Conservation (phyloP, 495 filamentous ascomycete species). For the Aspergillus affinis region DNA sequence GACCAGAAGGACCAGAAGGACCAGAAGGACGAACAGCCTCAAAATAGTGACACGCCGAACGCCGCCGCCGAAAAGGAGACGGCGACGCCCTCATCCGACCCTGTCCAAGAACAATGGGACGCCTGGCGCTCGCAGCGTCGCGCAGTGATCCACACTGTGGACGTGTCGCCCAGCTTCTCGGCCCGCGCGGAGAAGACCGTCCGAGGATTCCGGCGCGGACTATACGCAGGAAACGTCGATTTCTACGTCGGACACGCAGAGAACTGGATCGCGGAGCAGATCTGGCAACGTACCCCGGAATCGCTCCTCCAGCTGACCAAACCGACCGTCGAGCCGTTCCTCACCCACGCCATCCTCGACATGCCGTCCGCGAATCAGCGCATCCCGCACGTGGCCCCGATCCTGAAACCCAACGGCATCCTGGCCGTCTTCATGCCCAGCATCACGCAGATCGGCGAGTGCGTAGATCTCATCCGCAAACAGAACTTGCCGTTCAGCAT, state of each 20-base stretch:
- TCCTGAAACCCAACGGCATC: constrained; percentile 59
- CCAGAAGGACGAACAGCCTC: background rate
- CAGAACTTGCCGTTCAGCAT: constrained; percentile 54
- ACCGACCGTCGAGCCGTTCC: constrained; percentile 51
- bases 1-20: background rate
- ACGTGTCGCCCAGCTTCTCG: constrained; percentile 58
- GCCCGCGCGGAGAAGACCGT: constrained; percentile 60
- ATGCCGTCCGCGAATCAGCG: constrained; percentile 61
- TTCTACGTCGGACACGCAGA: constrained; percentile 68
- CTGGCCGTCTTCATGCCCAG: constrained; percentile 72
- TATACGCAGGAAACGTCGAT: constrained; percentile 65
- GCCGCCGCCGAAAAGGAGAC: background rate
- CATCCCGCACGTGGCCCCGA: constrained; percentile 54
- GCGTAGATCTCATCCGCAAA: constrained; percentile 52
- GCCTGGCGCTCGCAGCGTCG: constrained; percentile 52
- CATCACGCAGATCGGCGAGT: constrained; percentile 70
- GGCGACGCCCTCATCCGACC: background rate
- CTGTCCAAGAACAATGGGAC: constrained; percentile 35
- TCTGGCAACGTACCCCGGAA: constrained; percentile 31
- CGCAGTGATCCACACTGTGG: constrained; percentile 71
- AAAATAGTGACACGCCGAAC: background rate
- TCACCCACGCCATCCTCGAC: constrained; percentile 68
- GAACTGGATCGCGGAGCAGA: constrained; percentile 58
- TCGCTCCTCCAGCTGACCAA: constrained; percentile 20
- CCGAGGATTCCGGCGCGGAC: constrained; percentile 62